These are phyloP conservation scores for Tylopilus rubrobrunneus DNA, from an alignment of 768 basidiomycete genomes.

Conservation along the genomic window DNA sequence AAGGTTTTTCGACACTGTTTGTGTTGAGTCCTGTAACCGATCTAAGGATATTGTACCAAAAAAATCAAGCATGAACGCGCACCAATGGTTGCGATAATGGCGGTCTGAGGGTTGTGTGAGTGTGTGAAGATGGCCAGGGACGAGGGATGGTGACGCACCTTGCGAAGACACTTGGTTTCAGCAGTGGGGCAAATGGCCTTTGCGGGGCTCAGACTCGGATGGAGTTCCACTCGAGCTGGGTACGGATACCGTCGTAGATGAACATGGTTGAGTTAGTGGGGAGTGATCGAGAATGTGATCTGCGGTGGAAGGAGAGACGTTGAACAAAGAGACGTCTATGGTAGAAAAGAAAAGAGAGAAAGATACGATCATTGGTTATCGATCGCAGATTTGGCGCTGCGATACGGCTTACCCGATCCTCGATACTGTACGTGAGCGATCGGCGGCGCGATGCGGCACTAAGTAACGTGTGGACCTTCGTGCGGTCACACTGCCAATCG, in stretches of 20 bases:
- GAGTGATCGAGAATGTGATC: conserved; percentile 9
- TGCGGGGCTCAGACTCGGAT: conserved; percentile 70
- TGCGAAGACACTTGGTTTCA: conserved; percentile 83
- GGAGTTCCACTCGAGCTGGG: conserved; percentile 92
- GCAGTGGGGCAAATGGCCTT: conserved; percentile 69
- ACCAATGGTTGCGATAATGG: conserved; percentile 99
- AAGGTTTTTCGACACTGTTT: conserved; percentile 86
- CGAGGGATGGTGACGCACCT: conserved; percentile 49
- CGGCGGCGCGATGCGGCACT: conserved; percentile 6
- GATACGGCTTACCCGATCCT: conserved; percentile 20
- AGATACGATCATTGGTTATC: conserved; percentile 16
- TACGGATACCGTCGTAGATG: conserved; percentile 57
- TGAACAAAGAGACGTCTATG: conserved; percentile 14
- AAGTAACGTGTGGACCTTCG: background rate
- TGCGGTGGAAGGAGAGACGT: conserved; percentile 7
- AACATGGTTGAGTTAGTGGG: conserved; percentile 40
- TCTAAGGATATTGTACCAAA: conserved; percentile 4
- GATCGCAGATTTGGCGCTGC: conserved; percentile 6
- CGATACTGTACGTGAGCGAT: conserved; percentile 7
- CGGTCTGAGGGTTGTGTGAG: conserved; percentile 55
- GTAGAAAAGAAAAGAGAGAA: conserved; percentile 11
- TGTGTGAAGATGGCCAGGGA: background rate
- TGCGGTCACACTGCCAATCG: conserved; percentile 12
- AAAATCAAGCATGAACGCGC: conserved; percentile 18
- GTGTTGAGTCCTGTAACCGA: conserved; percentile 77